A percentile compares a stretch with the other conserved stretches of the same genome.
These are phyloP conservation scores for Verticillium zaregamsianum DNA, from an alignment of 2,329 filamentous ascomycete genomes.

Conservation along the genomic window DNA sequence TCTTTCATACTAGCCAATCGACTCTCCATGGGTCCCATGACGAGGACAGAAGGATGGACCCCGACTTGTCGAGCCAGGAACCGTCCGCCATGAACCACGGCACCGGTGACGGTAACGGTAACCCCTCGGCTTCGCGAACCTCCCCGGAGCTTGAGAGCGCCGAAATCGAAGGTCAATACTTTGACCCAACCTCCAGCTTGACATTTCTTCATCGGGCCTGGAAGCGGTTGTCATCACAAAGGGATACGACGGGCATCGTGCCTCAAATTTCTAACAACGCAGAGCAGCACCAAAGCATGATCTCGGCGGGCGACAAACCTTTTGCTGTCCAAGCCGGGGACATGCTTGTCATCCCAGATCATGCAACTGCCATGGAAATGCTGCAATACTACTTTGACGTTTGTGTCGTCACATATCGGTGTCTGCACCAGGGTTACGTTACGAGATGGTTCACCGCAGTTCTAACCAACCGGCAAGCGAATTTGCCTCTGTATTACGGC, in stretches of 20 bases:
- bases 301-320: conserved; percentile 23
- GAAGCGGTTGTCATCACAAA: conserved; percentile 32
- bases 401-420: conserved; percentile 55
- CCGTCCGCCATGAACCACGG: background rate
- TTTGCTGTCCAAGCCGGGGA: conserved; percentile 14
- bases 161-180: conserved; percentile 46
- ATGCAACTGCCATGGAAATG: conserved; percentile 13
- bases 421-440: conserved; percentile 48
- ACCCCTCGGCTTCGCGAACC: conserved; percentile 5
- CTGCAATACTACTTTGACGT: conserved; percentile 51
- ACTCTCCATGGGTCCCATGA: background rate
- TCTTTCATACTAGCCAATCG: background rate
- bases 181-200: conserved; percentile 51
- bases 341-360: conserved; percentile 13
- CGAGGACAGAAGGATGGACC: background rate
- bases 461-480: conserved; percentile 27
- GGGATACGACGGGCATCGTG: conserved; percentile 17
- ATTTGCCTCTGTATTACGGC: conserved; percentile 28
- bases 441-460: conserved; percentile 40
- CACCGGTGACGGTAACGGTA: background rate
- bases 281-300: conserved; percentile 19
- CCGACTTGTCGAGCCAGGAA: background rate
- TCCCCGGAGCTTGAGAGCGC: conserved; percentile 25
- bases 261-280: conserved; percentile 12
- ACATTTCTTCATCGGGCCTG: conserved; percentile 52